A percentile compares a stretch with the other conserved stretches of the same genome.
phyloP scores from a whole-genome alignment of 2,329 filamentous ascomycete species.

The Teratosphaeria destructans region DNA sequence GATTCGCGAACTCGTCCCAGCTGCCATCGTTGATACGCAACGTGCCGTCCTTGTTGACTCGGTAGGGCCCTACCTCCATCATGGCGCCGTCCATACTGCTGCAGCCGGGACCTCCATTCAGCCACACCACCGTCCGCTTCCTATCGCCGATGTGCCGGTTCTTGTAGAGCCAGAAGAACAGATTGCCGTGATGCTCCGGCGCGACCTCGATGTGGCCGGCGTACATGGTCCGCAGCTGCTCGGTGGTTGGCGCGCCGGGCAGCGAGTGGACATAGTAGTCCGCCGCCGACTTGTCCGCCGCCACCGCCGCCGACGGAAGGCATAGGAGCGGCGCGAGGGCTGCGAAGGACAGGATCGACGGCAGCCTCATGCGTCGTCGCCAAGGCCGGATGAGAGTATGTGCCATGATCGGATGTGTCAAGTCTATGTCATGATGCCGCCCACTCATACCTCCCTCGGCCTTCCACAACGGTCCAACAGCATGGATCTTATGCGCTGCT shows the following conservation, averaged over 20 bases:
- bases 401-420: neutral
- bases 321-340: constrained; percentile 1
- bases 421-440: neutral
- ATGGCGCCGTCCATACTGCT: constrained; percentile 93
- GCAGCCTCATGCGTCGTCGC: neutral
- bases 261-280: constrained; percentile 85
- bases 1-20: constrained; percentile 96
- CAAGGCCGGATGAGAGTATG: neutral
- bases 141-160: constrained; percentile 90
- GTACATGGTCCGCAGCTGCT: constrained; percentile 86
- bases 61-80: constrained; percentile 93
- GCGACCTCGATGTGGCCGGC: constrained; percentile 92
- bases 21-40: constrained; percentile 82
- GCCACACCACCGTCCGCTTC: constrained; percentile 87
- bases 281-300: constrained; percentile 52
- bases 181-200: constrained; percentile 73
- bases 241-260: constrained; percentile 60
- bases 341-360: neutral
- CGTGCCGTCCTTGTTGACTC: constrained; percentile 62
- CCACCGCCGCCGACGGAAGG: neutral
- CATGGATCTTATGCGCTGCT: neutral
- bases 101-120: constrained; percentile 94
- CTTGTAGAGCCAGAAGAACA: constrained; percentile 98
- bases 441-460: neutral
- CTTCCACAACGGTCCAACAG: neutral